These are phyloP conservation scores for Pythium oligandrum DNA, from an alignment of 352 stramenopile genomes.

Conservation along the genomic window DNA sequence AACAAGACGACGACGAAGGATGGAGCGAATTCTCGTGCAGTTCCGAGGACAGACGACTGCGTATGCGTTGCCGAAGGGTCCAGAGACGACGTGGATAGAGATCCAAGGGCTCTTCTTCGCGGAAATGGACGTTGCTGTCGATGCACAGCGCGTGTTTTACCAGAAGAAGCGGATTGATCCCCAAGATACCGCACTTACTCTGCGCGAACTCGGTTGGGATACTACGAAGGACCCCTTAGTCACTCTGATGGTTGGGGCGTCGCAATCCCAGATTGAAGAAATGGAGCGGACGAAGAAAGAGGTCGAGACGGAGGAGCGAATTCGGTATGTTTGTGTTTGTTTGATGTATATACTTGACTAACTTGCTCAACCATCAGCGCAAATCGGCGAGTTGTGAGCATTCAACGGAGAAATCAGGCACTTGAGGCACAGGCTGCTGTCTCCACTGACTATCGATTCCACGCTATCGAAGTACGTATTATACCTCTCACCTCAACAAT, in stretches of 20 bases:
- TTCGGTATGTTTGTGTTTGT: constrained; percentile 25
- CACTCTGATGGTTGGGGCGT: constrained; percentile 49
- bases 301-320: constrained; percentile 31
- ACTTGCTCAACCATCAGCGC: constrained; percentile 21
- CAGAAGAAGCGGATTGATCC: constrained; percentile 40
- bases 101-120: constrained; percentile 32
- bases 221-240: constrained; percentile 12
- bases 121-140: constrained; percentile 21
- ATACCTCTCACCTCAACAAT: too few relatives aligned
- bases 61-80: constrained; percentile 20
- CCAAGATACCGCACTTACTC: constrained; percentile 12
- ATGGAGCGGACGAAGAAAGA: constrained; percentile 46
- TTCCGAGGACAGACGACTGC: constrained; percentile 38
- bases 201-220: constrained; percentile 25
- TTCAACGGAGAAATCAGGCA: constrained; percentile 42
- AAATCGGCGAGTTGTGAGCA: constrained; percentile 49
- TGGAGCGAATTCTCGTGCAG: constrained; percentile 35
- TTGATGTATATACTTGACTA: neutral
- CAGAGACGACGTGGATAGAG: constrained; percentile 24
- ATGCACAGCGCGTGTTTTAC: constrained; percentile 59
- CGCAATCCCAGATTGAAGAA: constrained; percentile 32
- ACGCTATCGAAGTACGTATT: constrained; percentile 46
- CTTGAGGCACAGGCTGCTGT: constrained; percentile 32
- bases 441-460: constrained; percentile 57
- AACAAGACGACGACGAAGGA: constrained; percentile 7